These are phyloP conservation scores for Ceratobasidium sp. DNA, from an alignment of 1,284 basidiomycete species.

Conservation along the genomic window DNA sequence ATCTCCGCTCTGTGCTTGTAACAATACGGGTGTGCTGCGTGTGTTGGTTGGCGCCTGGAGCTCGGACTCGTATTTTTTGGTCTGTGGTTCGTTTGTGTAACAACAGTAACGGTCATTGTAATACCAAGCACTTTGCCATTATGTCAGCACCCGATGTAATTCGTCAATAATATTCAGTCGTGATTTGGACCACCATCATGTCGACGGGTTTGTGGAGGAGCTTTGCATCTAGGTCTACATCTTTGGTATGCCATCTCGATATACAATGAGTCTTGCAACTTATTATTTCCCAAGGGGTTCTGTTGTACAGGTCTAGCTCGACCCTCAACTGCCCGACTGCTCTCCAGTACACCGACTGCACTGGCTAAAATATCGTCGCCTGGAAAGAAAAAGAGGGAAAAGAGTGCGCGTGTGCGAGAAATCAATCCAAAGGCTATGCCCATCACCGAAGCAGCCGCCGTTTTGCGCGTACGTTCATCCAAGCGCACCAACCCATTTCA, in stretches of 20 bases:
- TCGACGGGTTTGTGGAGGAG: not conserved
- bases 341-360: conserved; percentile 15
- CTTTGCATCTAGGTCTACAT: conserved; percentile 18
- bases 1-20: not conserved
- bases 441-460: conserved; percentile 40
- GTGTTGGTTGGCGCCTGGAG: not conserved
- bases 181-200: not conserved
- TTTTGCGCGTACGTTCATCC: conserved; percentile 40
- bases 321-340: not conserved
- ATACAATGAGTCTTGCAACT: not conserved
- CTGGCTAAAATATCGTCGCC: conserved; percentile 31
- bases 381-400: conserved; percentile 34
- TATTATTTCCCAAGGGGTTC: not conserved
- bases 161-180: not conserved
- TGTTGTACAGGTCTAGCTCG: not conserved
- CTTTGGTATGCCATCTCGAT: not conserved
- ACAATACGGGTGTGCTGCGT: not conserved
- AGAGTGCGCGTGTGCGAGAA: not conserved
- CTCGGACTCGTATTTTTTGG: conserved; percentile 4
- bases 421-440: conserved; percentile 43
- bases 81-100: conserved; percentile 18
- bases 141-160: conserved; percentile 21
- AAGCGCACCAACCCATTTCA: not conserved
- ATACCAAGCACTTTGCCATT: conserved; percentile 18
- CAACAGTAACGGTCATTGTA: conserved; percentile 28